Evolutionary conservation across 1,284 basidiomycete genomes (phyloP).

Genomic region (Entoloma clypeatum): DNA sequence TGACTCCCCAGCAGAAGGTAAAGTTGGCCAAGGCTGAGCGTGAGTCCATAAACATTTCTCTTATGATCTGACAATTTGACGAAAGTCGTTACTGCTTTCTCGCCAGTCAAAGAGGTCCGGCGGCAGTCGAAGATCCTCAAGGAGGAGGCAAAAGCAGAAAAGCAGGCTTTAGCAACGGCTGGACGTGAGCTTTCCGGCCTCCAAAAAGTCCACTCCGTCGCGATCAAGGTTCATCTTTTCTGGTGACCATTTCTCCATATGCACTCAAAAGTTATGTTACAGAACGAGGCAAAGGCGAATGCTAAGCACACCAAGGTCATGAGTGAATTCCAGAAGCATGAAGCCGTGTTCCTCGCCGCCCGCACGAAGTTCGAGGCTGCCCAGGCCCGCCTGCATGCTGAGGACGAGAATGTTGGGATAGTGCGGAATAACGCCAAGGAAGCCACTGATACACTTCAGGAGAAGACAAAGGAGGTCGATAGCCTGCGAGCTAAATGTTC

Average conservation of each 20-base stretch:
- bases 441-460: slow-evolving; percentile 46
- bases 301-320: slow-evolving; percentile 41
- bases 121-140: slow-evolving; percentile 50
- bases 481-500: slow-evolving; percentile 43
- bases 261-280: background rate
- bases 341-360: slow-evolving; percentile 44
- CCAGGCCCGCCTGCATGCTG: slow-evolving; percentile 39
- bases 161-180: slow-evolving; percentile 41
- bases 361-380: slow-evolving; percentile 45
- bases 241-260: background rate
- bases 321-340: slow-evolving; percentile 43
- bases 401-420: slow-evolving; percentile 43
- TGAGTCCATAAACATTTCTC: slow-evolving; percentile 23
- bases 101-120: slow-evolving; percentile 44
- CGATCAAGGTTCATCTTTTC: slow-evolving; percentile 40
- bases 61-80: background rate
- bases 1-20: slow-evolving; percentile 43
- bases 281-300: slow-evolving; percentile 49
- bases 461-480: slow-evolving; percentile 53
- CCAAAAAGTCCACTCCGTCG: slow-evolving; percentile 49
- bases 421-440: slow-evolving; percentile 41
- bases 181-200: slow-evolving; percentile 50
- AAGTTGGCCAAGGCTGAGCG: slow-evolving; percentile 47
- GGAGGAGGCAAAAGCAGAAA: slow-evolving; percentile 50
- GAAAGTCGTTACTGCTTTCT: slow-evolving; percentile 1